Conservation (phyloP, 2,329 filamentous ascomycete genomes). For the Aspergillus latus region DNA sequence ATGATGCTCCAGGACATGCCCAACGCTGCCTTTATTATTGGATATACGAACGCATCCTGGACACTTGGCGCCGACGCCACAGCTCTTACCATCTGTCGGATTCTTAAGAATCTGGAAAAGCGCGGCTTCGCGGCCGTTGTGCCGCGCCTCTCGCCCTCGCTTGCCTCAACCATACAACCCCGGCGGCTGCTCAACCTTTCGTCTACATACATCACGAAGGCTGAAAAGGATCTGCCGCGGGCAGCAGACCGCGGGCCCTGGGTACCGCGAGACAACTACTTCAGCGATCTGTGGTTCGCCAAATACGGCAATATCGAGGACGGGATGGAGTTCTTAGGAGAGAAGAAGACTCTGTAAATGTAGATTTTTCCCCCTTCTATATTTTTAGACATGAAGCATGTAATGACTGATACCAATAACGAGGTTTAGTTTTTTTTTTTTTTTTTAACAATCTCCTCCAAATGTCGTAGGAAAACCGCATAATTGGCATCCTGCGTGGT, state of each 20-base stretch:
- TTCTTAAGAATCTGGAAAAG: conserved; percentile 35
- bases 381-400: conserved; percentile 1
- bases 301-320: conserved; percentile 37
- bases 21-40: conserved; percentile 36
- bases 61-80: conserved; percentile 48
- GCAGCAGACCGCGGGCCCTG: conserved; percentile 42
- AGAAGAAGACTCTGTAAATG: conserved; percentile 17
- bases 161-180: conserved; percentile 25
- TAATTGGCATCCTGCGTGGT: too few relatives aligned
- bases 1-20: neutral
- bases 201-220: conserved; percentile 42
- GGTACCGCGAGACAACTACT: conserved; percentile 40
- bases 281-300: conserved; percentile 41
- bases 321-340: conserved; percentile 30
- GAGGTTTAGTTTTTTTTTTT: too few relatives aligned
- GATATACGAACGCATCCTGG: conserved; percentile 48
- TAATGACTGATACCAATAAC: neutral
- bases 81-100: conserved; percentile 38
- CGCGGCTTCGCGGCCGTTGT: conserved; percentile 27
- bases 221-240: conserved; percentile 37
- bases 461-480: too few relatives aligned
- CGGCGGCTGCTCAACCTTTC: conserved; percentile 38
- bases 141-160: conserved; percentile 26
- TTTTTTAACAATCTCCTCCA: neutral
- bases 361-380: neutral